Percentiles rank a stretch among this genome's conserved stretches.
These are phyloP conservation scores for Sordaria brevicollis DNA, from an alignment of 495 filamentous ascomycete species.

Conservation along the genomic window DNA sequence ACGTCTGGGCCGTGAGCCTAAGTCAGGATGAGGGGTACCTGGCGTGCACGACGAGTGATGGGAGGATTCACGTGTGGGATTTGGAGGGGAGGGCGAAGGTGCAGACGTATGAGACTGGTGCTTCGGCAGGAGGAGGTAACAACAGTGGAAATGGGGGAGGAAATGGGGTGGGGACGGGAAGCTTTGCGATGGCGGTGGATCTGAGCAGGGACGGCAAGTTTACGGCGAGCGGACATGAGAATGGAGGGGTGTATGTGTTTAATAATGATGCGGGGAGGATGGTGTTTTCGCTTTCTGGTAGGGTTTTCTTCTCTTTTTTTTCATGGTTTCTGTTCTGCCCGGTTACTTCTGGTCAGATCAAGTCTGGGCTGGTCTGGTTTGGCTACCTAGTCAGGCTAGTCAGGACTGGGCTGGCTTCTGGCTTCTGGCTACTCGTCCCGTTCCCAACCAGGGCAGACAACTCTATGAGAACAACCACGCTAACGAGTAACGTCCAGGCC, in stretches of 20 bases:
- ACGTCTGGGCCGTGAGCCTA: conserved; percentile 79
- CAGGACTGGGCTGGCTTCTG: too few species aligned
- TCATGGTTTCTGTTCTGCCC: background rate
- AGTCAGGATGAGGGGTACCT: conserved; percentile 73
- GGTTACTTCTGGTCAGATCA: background rate
- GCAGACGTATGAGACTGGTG: conserved; percentile 77
- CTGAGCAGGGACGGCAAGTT: conserved; percentile 65
- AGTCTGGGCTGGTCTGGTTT: background rate
- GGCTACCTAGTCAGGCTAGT: too few species aligned
- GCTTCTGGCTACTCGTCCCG: too few species aligned
- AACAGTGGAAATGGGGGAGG: background rate
- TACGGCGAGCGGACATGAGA: conserved; percentile 87
- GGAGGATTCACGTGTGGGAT: conserved; percentile 84
- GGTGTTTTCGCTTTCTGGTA: conserved; percentile 76
- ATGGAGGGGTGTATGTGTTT: conserved; percentile 89
- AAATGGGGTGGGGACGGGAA: conserved; percentile 11
- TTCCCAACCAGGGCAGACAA: too few species aligned
- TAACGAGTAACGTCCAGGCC: conserved; percentile 38
- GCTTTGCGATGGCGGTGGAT: conserved; percentile 81
- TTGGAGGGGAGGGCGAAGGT: conserved; percentile 38
- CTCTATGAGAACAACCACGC: background rate
- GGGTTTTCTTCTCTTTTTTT: conserved; percentile 6
- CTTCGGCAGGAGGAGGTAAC: conserved; percentile 37
- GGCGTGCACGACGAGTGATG: conserved; percentile 71
- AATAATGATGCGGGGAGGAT: conserved; percentile 80